Base-by-base conservation (phyloP, 352 stramenopile genomes). In the Salisapilia sapeloensis region DNA sequence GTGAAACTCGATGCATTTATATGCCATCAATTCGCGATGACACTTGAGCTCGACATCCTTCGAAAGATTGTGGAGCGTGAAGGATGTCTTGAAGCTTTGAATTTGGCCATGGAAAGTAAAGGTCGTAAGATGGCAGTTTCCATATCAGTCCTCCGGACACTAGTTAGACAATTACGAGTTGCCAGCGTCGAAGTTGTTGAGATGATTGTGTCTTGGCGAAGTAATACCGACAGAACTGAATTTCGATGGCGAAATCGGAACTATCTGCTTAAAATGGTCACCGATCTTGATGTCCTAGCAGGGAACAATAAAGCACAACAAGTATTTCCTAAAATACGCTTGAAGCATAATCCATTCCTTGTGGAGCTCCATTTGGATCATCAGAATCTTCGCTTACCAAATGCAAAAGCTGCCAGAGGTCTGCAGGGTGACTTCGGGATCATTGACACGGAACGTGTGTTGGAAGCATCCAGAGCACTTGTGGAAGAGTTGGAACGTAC, bases 11-110 rank as follows among this genome's bases (percentile, higher is more conserved):
- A n/a, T n/a, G n/a, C n/a, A n/a, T n/a, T n/a, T n/a, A n/a, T n/a
- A 28, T 10, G 24, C 24, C 10, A 13, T 28, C 13, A 10, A 12
- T 28, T 10, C 24, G 10, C 24, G 10, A 13, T 28, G 24, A 10
- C 10, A 28, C 10, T 46, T 2, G 65, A 87, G 22, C 33, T 83
- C 21, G 57, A 60, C 11, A 64, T 84, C 29, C 56, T 83, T 32
- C 66, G 63, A 29, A 75, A 66, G 50, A 81, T 87, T 25, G 69
- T 84, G 2, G 72, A 87, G 50, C 65, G 72, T 2, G 72, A 89
- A 33, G 69, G 69, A 10, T 89, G 72, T 30, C 33, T 89, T 24
- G 72, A 89, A 41, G 63, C 72, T 3, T 41, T 89, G 10, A 35
- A 71, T 22, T 66, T 83, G 37, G 35, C 83, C 8, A 38, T 79